Conservation (phyloP, 2,329 filamentous ascomycete genomes). For the Penicillium brevicompactum region DNA sequence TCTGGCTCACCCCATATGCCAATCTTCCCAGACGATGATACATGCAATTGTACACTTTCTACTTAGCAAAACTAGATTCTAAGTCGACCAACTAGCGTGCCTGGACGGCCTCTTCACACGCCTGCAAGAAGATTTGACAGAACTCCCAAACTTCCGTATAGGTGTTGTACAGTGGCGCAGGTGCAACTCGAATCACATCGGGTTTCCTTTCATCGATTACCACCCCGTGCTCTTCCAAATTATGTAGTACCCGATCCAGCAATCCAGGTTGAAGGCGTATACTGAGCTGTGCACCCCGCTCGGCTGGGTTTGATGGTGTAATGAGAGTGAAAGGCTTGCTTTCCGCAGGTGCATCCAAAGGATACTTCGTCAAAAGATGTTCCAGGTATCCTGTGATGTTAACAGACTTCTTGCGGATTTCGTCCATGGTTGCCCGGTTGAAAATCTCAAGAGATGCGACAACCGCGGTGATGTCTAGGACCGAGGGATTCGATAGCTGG, state of each 20-base stretch:
- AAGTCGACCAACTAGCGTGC: constrained; percentile 1
- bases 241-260: constrained; percentile 66
- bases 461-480: constrained; percentile 75
- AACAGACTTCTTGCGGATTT: constrained; percentile 70
- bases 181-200: constrained; percentile 80
- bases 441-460: constrained; percentile 74
- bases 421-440: constrained; percentile 67
- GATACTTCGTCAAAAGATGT: constrained; percentile 56
- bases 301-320: constrained; percentile 67
- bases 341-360: constrained; percentile 28
- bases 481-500: constrained; percentile 82
- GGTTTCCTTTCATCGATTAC: constrained; percentile 83
- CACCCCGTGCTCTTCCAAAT: constrained; percentile 68
- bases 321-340: constrained; percentile 61
- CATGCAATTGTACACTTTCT: neutral
- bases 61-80: neutral
- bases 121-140: constrained; percentile 54
- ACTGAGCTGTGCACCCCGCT: constrained; percentile 79
- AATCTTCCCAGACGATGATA: too few relatives aligned
- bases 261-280: constrained; percentile 68
- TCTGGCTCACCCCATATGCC: too few relatives aligned
- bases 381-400: constrained; percentile 77
- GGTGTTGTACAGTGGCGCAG: constrained; percentile 80
- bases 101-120: constrained; percentile 45
- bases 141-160: constrained; percentile 73